These are phyloP conservation scores for Rhytidiadelphus loreus DNA, from an alignment of 225 moss, liverwort and hornwort species.

Conservation along the genomic window DNA sequence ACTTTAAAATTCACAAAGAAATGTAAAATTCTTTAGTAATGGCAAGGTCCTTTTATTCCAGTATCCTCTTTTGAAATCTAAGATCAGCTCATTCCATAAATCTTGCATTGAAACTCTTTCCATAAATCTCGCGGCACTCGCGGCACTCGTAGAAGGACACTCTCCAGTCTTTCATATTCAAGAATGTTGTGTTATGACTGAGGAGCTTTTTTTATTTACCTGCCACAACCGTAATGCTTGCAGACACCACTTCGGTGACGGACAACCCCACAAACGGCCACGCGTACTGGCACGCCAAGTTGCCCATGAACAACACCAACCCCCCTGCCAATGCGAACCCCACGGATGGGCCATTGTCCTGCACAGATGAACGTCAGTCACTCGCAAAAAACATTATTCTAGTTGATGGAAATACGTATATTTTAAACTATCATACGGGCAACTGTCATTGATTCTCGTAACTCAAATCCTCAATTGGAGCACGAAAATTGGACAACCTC, in stretches of 20 bases:
- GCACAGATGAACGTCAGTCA: background rate
- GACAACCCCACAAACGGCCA: constrained; percentile 84
- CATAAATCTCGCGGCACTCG: background rate
- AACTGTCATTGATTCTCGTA: background rate
- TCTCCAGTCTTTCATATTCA: background rate
- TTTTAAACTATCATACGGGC: background rate
- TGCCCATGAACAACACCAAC: constrained; percentile 62
- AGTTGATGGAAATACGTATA: background rate
- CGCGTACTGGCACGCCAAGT: constrained; percentile 69
- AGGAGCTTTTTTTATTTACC: constrained; percentile 3
- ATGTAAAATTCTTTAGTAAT: background rate
- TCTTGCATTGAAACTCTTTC: background rate
- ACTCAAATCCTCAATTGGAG: background rate
- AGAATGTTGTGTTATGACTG: background rate
- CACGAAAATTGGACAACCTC: background rate
- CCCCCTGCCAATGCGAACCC: constrained; percentile 70
- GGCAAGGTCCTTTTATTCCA: background rate
- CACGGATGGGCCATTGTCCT: constrained; percentile 60
- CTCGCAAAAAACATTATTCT: background rate
- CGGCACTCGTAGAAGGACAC: background rate
- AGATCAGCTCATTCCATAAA: no score
- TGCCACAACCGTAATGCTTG: constrained; percentile 79
- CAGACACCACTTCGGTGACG: constrained; percentile 58
- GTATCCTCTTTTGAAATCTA: background rate
- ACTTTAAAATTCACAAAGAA: no score